Evolutionary conservation across 2,329 filamentous ascomycete species (phyloP), one percentile per base, ranked within the genome.

Genomic region (Lojkania enalia): DNA sequence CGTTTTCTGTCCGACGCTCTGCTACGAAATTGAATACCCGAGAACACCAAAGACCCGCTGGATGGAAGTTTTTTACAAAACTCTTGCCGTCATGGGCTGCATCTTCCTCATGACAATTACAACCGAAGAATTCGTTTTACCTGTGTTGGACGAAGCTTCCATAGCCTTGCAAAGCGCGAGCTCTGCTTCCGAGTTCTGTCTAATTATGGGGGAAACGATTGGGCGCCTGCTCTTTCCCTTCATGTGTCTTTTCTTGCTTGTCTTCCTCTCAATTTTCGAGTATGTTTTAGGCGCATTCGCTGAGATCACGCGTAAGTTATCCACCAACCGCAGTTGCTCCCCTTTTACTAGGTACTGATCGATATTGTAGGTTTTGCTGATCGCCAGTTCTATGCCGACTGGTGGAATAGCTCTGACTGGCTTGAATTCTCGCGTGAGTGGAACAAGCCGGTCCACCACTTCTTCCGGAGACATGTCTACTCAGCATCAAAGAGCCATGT

Each of bases 241-340:
- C 71, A 96, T 96, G 89, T 80, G 97, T 49, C 95, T 86, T 3
- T 95, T 97, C 68, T 77, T 97, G 3, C 83, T 97, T 36, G 91
- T 97, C 43, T 99, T 99, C 75, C 84, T 99, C 46, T 90, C 96
- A 69, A 97, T 97, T 61, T 99, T 97, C 70, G 94, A 99, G 70
- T 99, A 97, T 70, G 81, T 96, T 9, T 82, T 97, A 23, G 94
- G 92, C 46, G 91, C 91, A 36, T 96, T 95, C 62, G 94, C 91
- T 12, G 94, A 99, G 70, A 88, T 97, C 56, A 96, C 91, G 14
- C 81, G 72, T 73, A 61, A 61, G 69, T 60, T 9, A 35, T 30
- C 20, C 25, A 44, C 5, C 19, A n/a, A n/a, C n/a, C n/a, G n/a
- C n/a, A n/a, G n/a, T 46, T 33, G 9, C 20, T 38, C 25, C 20